These are phyloP conservation scores for Rutidosis leptorrhynchoides DNA, from an alignment of 129 eudicot species.

Conservation along the genomic window DNA sequence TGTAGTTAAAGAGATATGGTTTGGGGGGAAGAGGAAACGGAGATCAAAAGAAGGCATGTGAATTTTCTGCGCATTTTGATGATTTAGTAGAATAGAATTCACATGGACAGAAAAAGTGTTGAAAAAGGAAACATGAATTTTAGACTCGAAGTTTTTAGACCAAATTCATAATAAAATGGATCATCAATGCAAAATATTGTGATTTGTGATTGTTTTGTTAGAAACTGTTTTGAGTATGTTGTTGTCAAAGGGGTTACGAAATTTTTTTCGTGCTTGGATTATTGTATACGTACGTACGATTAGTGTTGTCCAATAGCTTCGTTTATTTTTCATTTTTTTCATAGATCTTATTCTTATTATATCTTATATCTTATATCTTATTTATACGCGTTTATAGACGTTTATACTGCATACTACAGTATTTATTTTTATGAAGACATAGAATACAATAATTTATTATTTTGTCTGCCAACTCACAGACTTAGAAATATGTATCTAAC, in stretches of 20 bases:
- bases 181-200: not conserved
- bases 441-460: no score
- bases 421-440: no score
- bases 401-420: no score
- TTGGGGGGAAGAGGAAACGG: conserved; percentile 16
- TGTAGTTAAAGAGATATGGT: conserved; percentile 25
- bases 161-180: not conserved
- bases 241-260: conserved; percentile 18
- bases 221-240: conserved; percentile 9
- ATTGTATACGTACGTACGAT: no score
- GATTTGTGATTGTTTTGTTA: not conserved
- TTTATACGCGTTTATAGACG: no score
- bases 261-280: conserved; percentile 19
- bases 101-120: conserved; percentile 33
- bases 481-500: no score
- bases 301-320: no score
- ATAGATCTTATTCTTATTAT: no score
- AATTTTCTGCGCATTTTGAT: conserved; percentile 9
- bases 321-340: no score
- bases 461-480: no score
- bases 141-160: conserved; percentile 22
- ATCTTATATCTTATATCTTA: no score
- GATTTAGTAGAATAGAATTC: conserved; percentile 24
- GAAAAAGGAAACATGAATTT: conserved; percentile 35
- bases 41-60: conserved; percentile 27